Base-by-base conservation (phyloP, 2,329 filamentous ascomycete genomes). In the Cordyceps farinosa region DNA sequence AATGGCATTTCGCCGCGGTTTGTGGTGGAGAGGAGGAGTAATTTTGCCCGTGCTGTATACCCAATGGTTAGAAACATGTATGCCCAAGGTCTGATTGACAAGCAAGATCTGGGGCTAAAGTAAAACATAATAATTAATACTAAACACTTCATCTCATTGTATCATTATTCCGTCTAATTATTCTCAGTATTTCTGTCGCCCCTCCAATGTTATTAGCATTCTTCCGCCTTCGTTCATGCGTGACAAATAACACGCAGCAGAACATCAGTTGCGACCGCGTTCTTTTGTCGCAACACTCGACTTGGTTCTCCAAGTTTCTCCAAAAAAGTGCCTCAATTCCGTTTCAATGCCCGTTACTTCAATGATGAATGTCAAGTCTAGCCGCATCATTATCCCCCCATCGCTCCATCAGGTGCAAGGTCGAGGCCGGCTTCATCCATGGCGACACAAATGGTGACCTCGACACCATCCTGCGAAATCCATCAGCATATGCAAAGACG, bases 321-420 rank as follows among this genome's bases (percentile, higher is more conserved):
- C 22, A 22, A 22, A 22, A 22, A 22, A 22, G 22, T 22, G 22
- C 22, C 22, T 22, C 22, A 22, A 22, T 22, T 22, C 22, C 22
- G 22, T 22, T 22, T 22, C 22, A 22, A 22, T 22, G 22, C 22
- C 22, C 22, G 22, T 22, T 22, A 22, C 22, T 22, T 22, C 22
- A 22, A 22, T 22, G 70, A 0, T 86, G 87, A 86, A 90, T 87
- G 65, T 86, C 80, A 13, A 79, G 83, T 15, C 87, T 78, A 2
- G 81, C 79, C 1, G 79, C 72, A 66, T 90, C 87, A 65, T 89
- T 84, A 44, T 89, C 78, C 30, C 82, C 84, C 22, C 87, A 82
- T 10, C 82, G 83, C 66, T 91, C 91, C 71, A 92, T 80, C 61
- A 91, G 84, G 72, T 87, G 92, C 32, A 77, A 69, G 6, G 42